Percentiles rank a stretch among this genome's conserved stretches.
Evolutionary conservation across 306 rosid genomes (phyloP).

Genomic region (Cucurbita maxima): DNA sequence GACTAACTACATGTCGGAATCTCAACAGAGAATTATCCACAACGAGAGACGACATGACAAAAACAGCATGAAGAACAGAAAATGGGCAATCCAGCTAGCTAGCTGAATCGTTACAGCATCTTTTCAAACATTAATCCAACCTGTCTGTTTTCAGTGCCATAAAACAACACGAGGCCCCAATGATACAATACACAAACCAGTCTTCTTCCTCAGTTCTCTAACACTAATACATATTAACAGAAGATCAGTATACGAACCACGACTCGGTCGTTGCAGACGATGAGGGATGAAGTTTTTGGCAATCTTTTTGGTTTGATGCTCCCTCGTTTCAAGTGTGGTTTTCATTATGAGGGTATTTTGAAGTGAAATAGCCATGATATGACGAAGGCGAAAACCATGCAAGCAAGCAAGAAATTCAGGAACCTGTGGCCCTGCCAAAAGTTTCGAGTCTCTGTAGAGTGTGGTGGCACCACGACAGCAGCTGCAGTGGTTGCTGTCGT

Average conservation of each 20-base stretch:
- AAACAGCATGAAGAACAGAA: neutral
- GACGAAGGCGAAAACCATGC: constrained; percentile 84
- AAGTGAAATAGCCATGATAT: constrained; percentile 93
- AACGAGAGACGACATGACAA: neutral
- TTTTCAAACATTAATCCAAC: neutral
- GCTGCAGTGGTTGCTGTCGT: constrained; percentile 14
- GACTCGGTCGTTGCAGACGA: neutral
- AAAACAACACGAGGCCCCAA: neutral
- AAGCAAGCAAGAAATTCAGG: constrained; percentile 67
- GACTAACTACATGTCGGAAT: neutral
- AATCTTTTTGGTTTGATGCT: neutral
- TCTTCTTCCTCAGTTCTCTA: constrained; percentile 3
- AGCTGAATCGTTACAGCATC: neutral
- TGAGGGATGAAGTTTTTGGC: neutral
- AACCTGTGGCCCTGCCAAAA: constrained; percentile 92
- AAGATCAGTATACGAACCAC: constrained; percentile 9
- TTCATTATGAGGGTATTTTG: constrained; percentile 55
- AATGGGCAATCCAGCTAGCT: neutral
- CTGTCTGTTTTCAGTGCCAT: neutral
- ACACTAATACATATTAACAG: constrained; percentile 16
- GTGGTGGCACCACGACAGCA: constrained; percentile 19
- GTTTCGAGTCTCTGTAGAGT: constrained; percentile 29
- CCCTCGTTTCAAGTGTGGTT: neutral
- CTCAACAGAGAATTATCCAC: neutral
- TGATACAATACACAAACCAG: neutral